These are phyloP conservation scores for Starmerella stellata DNA, from an alignment of 805 yeast species.

Conservation along the genomic window DNA sequence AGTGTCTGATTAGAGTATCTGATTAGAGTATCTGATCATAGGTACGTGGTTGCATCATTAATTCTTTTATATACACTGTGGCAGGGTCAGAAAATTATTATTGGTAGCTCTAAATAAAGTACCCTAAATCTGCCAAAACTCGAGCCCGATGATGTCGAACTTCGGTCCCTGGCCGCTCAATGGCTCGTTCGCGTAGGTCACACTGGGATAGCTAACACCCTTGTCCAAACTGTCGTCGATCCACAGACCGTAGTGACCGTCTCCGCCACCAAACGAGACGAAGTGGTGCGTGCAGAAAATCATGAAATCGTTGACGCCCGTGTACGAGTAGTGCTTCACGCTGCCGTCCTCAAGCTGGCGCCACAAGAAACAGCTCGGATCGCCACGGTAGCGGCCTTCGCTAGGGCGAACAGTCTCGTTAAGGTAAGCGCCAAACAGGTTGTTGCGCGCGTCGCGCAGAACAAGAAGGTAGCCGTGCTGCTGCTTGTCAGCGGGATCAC, in stretches of 20 bases:
- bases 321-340: slow-evolving; percentile 68
- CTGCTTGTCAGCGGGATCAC: slow-evolving; percentile 26
- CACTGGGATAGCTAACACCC: slow-evolving; percentile 64
- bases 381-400: slow-evolving; percentile 57
- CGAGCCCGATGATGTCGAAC: slow-evolving; percentile 60
- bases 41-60: too few relatives aligned
- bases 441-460: slow-evolving; percentile 44
- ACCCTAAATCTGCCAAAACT: slow-evolving; percentile 53
- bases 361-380: slow-evolving; percentile 93
- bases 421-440: slow-evolving; percentile 59
- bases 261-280: slow-evolving; percentile 77
- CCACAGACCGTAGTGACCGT: slow-evolving; percentile 86
- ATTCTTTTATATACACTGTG: too few relatives aligned
- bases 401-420: slow-evolving; percentile 55
- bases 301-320: slow-evolving; percentile 73
- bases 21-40: too few relatives aligned
- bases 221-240: slow-evolving; percentile 51
- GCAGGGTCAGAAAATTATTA: too few relatives aligned
- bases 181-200: slow-evolving; percentile 80
- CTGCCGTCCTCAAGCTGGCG: slow-evolving; percentile 33
- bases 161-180: slow-evolving; percentile 41
- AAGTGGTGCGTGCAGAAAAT: slow-evolving; percentile 64
- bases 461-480: slow-evolving; percentile 52
- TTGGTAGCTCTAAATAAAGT: too few relatives aligned
- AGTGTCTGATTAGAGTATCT: too few relatives aligned